Evolutionary conservation across 1,284 basidiomycete species (phyloP), one percentile per base, ranked within the genome.

Genomic region (Trichosporon inkin): DNA sequence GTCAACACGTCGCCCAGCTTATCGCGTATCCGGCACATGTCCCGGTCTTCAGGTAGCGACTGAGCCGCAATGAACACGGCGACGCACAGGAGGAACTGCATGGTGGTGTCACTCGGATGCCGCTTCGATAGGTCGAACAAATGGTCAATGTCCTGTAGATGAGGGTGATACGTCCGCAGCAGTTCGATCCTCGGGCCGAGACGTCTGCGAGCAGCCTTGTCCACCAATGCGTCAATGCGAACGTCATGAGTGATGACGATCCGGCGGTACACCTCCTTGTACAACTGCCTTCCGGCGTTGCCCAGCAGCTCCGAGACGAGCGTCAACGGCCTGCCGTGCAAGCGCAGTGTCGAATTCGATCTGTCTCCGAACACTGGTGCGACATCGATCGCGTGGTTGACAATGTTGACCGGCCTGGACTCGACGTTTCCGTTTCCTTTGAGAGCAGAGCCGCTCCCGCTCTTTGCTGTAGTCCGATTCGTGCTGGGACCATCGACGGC

Each of bases 311-410:
- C 67, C 35, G 68, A 65, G 2, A 69, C 64, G 20, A 76, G 59
- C 54, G 75, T 69, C 8, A 68, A 60, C 4, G 73, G 72, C 38
- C 73, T 62, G 1, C 70, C 71, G 55, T 75, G 75, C 10, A 72
- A 55, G 53, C 69, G 73, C 28, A 75, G 44, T 24, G 44, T 49
- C 6, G 44, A 49, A 22, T 49, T 49, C 6, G 44, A 49, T 5
- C 44, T 17, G 44, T 49, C 44, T 22, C 44, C 44, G 38, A 56
- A 61, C 3, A 57, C 60, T 7, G 54, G 28, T 6, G 59, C 58
- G 16, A 61, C 54, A 41, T 74, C 72, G 6, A 76, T 62, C 34
- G 64, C 55, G 49, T 74, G 68, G 55, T 72, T 66, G 35, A 64
- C 44, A n/a, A 60, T 32, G 49, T 64, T 64, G 37, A 57, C 55